Evolutionary conservation across 177 flowering plant species (phyloP), one percentile per base, ranked within the genome.

Genomic region (Vitis hybrid): DNA sequence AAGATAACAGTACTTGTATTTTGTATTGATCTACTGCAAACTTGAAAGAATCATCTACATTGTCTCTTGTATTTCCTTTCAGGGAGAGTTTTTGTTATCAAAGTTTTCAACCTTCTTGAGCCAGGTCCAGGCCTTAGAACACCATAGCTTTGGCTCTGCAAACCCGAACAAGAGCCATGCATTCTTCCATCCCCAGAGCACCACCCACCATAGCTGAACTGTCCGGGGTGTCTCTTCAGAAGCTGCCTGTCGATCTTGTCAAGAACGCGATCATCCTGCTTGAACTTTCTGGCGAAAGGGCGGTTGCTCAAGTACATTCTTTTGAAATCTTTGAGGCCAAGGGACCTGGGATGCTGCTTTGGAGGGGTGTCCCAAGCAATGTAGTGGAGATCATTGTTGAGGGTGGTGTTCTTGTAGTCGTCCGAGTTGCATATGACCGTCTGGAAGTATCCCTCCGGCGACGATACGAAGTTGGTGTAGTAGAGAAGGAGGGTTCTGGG

Each of bases 401-500:
- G 84, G 6, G 94, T 90, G 2, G 90, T 88, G 88, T 89, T 92
- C 72, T 64, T 87, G 88, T 78, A 88, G 61, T 83, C 84, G 3
- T 81, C 70, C 7, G 97, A 89, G 82, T 95, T 95, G 94, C 99
- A 95, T 2, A 90, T 78, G 2, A 93, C 18, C 6, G 99, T 95
- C 73, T 95, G 99, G 84, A 95, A 95, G 86, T 95, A 95, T n/a
- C 88, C 88, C 60, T 95, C 99, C 0, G 99, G 98, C 2, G 99
- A 90, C 9, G 99, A 95, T 9, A 93, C 88, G 64, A 93, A 89
- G 80, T 95, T 95, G n/a, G 99, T 84, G 88, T 87, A 91, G 86
- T 95, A 95, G n/a, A 95, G 86, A 13, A 95, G 98, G 24, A 93
- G 93, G 51, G 91, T 87, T 63, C 97, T 88, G 53, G 99, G 99